These are phyloP conservation scores for Naematelia aurantialba DNA, from an alignment of 768 basidiomycete genomes.

Conservation along the genomic window DNA sequence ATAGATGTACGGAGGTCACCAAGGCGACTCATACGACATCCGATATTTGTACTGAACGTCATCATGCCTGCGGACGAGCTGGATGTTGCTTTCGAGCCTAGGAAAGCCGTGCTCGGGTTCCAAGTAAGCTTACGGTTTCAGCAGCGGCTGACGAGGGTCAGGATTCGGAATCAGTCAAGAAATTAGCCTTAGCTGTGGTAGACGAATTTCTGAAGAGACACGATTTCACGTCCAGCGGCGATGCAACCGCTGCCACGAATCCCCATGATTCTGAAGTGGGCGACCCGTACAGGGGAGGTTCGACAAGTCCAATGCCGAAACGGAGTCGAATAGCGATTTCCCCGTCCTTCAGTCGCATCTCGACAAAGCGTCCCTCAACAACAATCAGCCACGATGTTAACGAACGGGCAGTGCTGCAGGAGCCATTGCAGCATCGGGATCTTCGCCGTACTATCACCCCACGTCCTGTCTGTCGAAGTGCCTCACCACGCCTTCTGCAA, in stretches of 20 bases:
- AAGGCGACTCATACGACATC: constrained; percentile 70
- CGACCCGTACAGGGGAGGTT: too few relatives aligned
- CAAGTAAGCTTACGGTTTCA: constrained; percentile 55
- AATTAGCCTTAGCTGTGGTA: constrained; percentile 61
- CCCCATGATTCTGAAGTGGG: neutral
- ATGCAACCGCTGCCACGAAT: constrained; percentile 2
- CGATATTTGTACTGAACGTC: constrained; percentile 79
- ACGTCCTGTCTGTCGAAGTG: constrained; percentile 2
- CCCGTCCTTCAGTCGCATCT: neutral
- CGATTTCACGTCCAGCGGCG: constrained; percentile 55
- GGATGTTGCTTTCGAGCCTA: constrained; percentile 77
- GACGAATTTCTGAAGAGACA: constrained; percentile 64
- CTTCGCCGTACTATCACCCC: too few relatives aligned
- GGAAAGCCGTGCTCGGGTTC: constrained; percentile 65
- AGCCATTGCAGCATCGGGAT: too few relatives aligned
- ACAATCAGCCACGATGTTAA: neutral
- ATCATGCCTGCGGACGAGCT: constrained; percentile 63
- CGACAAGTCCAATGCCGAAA: too few relatives aligned
- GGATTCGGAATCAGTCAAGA: constrained; percentile 57
- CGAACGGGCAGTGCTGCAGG: too few relatives aligned
- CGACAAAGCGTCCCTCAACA: neutral
- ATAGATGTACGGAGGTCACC: constrained; percentile 66
- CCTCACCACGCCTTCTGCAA: constrained; percentile 2
- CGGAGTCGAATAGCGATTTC: too few relatives aligned
- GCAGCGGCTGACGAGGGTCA: constrained; percentile 11